Base-by-base conservation (phyloP, 2,329 filamentous ascomycete species). In the Cladophialophora yegresii region DNA sequence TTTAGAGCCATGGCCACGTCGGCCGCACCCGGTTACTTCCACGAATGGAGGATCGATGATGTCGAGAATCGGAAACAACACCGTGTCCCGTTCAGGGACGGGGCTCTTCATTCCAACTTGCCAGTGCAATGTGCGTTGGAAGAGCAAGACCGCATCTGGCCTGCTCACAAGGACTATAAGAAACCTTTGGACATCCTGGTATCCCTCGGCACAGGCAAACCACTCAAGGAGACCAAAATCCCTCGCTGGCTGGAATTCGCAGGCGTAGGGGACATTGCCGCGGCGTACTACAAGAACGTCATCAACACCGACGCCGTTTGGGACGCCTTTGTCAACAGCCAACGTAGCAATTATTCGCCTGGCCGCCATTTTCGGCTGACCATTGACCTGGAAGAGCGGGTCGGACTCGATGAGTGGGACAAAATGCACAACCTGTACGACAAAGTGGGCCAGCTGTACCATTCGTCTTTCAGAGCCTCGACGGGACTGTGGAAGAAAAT, bases 241-340 rank as follows among this genome's bases (percentile, higher is more conserved):
- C 54, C 54, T 10, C n/a, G 54, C n/a, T 56, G 54, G 54, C 32
- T 56, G 54, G 23, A 56, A 16, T 56, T 56, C 36, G 54, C 32
- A n/a, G 54, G 54, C 20, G 33, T 56, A 10, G 54, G 20, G 6
- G 54, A 56, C 33, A 20, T 56, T 23, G 54, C 54, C 9, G 54
- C 54, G 40, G 54, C 54, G 7, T 56, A 45, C 33, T 56, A 56
- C 54, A 56, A 56, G 32, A 56, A 56, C 33, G 54, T 56, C 54
- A 36, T 56, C 54, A 45, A 56, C 36, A 56, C 54, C 8, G 54
- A 56, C 10, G 30, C 33, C 36, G 54, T 56, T 13, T 56, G 54
- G 54, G 54, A 56, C 22, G 54, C 54, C 10, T 56, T 56, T 56
- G 33, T 36, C n/a, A 30, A 56, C 30, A 56, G 33, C 54, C 54